A percentile compares a stretch with the other conserved stretches of the same genome.
Conservation (phyloP, 208 protist species). For the Leishmania aethiopica region DNA sequence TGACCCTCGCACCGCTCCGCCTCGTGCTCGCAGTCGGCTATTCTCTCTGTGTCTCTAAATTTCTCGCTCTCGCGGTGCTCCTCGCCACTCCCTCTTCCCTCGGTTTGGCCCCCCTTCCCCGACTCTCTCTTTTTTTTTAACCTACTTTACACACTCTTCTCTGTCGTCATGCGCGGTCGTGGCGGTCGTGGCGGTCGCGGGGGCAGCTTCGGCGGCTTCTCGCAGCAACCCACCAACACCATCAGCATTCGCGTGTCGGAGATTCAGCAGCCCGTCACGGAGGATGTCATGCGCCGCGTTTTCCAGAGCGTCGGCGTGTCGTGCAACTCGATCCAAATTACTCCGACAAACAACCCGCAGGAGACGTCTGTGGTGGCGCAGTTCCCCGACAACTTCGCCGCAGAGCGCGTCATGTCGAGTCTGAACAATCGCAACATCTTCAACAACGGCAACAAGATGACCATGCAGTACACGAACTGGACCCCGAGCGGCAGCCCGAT, state of each 20-base stretch:
- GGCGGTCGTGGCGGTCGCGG: conserved; percentile 39
- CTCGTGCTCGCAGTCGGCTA: not conserved
- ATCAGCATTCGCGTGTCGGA: conserved; percentile 77
- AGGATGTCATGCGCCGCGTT: conserved; percentile 86
- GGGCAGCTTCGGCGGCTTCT: conserved; percentile 29
- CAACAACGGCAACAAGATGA: conserved; percentile 89
- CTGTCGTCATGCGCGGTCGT: conserved; percentile 38
- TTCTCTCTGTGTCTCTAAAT: not conserved
- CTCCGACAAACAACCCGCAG: conserved; percentile 52
- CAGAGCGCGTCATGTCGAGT: conserved; percentile 64
- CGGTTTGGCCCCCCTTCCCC: not conserved
- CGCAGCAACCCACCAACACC: conserved; percentile 56
- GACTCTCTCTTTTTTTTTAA: not conserved
- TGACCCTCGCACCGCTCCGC: not conserved
- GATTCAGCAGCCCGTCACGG: conserved; percentile 80
- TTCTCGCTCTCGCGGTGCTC: not conserved
- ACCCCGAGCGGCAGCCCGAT: conserved; percentile 25
- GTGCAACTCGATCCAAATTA: conserved; percentile 60
- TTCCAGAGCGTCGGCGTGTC: conserved; percentile 80
- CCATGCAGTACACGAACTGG: conserved; percentile 66
- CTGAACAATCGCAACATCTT: conserved; percentile 90
- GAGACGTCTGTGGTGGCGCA: conserved; percentile 78
- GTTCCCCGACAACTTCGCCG: conserved; percentile 63
- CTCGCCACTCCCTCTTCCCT: not conserved
- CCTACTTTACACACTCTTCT: not conserved